A percentile compares a stretch with the other conserved stretches of the same genome.
Evolutionary conservation across 768 basidiomycete genomes (phyloP).

Genomic region (Termitomyces bulborhizus): DNA sequence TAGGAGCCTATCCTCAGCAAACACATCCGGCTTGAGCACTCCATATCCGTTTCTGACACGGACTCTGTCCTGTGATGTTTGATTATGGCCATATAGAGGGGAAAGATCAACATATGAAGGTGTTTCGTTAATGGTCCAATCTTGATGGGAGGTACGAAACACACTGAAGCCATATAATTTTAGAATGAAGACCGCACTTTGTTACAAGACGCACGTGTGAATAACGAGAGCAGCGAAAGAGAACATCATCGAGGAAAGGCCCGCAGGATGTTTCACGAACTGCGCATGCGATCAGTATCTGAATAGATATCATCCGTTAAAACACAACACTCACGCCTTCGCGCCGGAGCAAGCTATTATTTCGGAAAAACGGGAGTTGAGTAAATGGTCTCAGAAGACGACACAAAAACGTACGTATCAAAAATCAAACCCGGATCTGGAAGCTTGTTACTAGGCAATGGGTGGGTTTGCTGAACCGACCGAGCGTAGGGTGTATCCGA

Average conservation of each 20-base stretch:
- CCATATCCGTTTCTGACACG: conserved; percentile 60
- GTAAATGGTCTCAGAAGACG: not conserved
- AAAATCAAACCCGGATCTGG: conserved; percentile 80
- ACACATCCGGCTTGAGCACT: conserved; percentile 59
- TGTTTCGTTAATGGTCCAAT: conserved; percentile 73
- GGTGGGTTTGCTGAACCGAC: conserved; percentile 66
- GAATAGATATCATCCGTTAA: not conserved
- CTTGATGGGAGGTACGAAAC: conserved; percentile 72
- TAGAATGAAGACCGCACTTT: not conserved
- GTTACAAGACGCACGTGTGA: conserved; percentile 44
- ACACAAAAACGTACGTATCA: conserved; percentile 45
- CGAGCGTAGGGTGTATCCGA: conserved; percentile 78
- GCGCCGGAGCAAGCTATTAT: conserved; percentile 49
- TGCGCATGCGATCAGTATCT: conserved; percentile 17
- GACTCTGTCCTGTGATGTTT: conserved; percentile 51
- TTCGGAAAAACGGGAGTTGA: not conserved
- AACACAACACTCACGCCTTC: conserved; percentile 42
- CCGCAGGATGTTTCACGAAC: conserved; percentile 74
- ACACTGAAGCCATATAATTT: conserved; percentile 36
- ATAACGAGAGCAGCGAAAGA: conserved; percentile 79
- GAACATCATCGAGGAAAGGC: conserved; percentile 77
- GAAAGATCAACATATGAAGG: conserved; percentile 84
- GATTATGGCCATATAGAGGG: conserved; percentile 75
- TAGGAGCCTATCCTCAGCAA: conserved; percentile 73
- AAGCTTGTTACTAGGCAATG: conserved; percentile 59